Evolutionary conservation across 2,329 filamentous ascomycete species (phyloP), one percentile per base, ranked within the genome.

Genomic region (Diaporthe nobilis): DNA sequence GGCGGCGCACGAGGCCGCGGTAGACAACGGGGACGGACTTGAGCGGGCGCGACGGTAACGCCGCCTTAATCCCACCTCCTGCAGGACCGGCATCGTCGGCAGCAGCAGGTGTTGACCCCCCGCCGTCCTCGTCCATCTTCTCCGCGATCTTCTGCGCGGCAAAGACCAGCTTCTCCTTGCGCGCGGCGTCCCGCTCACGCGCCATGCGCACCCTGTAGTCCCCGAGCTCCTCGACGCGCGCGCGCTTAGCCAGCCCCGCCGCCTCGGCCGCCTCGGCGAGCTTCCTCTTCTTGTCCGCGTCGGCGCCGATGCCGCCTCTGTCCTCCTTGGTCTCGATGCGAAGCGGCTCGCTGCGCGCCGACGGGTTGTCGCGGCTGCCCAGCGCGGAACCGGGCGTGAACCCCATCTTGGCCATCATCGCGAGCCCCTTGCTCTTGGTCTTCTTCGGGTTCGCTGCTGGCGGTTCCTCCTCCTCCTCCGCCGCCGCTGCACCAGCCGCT

Each of bases 351-450:
- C 90, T 79, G 37, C 82, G 79, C 83, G 67, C 10, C 49, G 81
- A 80, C 17, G 79, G 77, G 37, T 85, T 84, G 12, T 85, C 85
- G n/a, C 88, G 86, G 79, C 90, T 91, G 1, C 97, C 97, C 4
- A 98, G 87, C 0, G 92, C 89, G 49, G 91, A 92, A 34, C 96
- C 95, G 28, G 91, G 87, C 75, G 92, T 93, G 86, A 97, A 99
- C 0, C 97, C 97, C 89, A 99, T 94, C 84, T 95, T 96, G 31
- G 95, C 93, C 96, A 99, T 98, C 95, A 99, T 98, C 78, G 94
- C 92, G 77, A 97, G 91, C 1, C 96, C 97, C 82, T 98, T 98
- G 86, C 96, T 97, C 82, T 98, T 98, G 86, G 93, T 97, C 80
- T 89, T 90, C 68, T 91, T 88, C 22, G 89, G 25, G n/a, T 44